These are phyloP conservation scores for Fusarium nurragi DNA, from an alignment of 2,329 filamentous ascomycete genomes.

Conservation along the genomic window DNA sequence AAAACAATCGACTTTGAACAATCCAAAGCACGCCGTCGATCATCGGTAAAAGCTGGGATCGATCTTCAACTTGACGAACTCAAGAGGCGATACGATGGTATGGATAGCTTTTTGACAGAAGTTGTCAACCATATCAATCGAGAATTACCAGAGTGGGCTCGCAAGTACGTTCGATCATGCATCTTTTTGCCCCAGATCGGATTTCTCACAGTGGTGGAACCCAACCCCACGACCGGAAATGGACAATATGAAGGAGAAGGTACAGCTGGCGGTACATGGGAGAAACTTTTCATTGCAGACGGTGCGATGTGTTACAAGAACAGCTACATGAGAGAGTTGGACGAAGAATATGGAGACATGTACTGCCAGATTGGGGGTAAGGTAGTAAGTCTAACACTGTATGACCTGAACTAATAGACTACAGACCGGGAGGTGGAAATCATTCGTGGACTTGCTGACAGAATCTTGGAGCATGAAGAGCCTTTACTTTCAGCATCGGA, in stretches of 20 bases:
- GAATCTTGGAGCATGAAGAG: slow-evolving; percentile 74
- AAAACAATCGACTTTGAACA: slow-evolving; percentile 82
- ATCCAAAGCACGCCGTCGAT: slow-evolving; percentile 75
- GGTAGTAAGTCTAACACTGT: slow-evolving; percentile 27
- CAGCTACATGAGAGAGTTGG: slow-evolving; percentile 79
- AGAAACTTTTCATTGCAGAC: slow-evolving; percentile 78
- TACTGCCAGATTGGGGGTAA: slow-evolving; percentile 84
- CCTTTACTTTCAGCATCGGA: slow-evolving; percentile 76
- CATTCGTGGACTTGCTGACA: slow-evolving; percentile 77
- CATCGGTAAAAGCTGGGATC: slow-evolving; percentile 76
- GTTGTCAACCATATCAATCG: slow-evolving; percentile 71
- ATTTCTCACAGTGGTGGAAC: slow-evolving; percentile 81
- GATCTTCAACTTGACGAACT: slow-evolving; percentile 79
- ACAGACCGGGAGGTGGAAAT: slow-evolving; percentile 89
- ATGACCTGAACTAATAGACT: slow-evolving; percentile 32
- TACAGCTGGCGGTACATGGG: slow-evolving; percentile 71
- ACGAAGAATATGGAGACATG: slow-evolving; percentile 83
- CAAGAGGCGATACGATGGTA: slow-evolving; percentile 79
- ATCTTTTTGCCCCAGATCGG: slow-evolving; percentile 93
- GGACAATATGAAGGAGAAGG: slow-evolving; percentile 71
- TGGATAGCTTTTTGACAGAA: slow-evolving; percentile 76
- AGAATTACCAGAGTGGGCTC: slow-evolving; percentile 68
- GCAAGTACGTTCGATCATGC: slow-evolving; percentile 71
- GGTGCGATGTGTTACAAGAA: slow-evolving; percentile 88
- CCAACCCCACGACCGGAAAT: slow-evolving; percentile 58